Evolutionary conservation across 345 rosid genomes (phyloP), one percentile per base, ranked within the genome.

Genomic region (Populus euphratica): DNA sequence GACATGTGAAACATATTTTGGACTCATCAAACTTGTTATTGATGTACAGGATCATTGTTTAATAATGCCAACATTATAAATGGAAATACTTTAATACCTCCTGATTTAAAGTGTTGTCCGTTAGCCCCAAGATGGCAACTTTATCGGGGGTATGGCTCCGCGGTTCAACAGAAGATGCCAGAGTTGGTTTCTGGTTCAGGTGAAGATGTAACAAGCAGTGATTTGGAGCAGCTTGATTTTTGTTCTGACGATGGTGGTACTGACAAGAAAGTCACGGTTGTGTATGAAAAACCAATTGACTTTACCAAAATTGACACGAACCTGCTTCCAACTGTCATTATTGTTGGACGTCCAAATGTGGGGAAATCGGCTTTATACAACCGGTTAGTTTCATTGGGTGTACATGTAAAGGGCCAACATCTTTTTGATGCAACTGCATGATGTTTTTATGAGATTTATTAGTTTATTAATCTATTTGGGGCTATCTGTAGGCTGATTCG

Each of bases 291-390:
- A 80, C 89, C 89, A 9, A 71, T 93, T 56, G 97, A 96, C 80
- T 93, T 92, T 83, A 89, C 97, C 68, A 87, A 89, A 80, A 62
- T 93, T 2, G 92, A 88, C 50, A 82, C 86, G 1, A 82, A 87
- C 68, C 74, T 86, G 69, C 90, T 96, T 82, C 98, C 99, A 18
- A 89, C 93, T 33, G 91, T 96, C 41, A 89, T 93, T 89, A 86
- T 96, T 31, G 81, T 93, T 80, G 99, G 99, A 44, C 90, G 98
- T 39, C 98, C 98, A 27, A 96, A 96, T 76, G 98, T 96, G 49
- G 99, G 99, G 50, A 96, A 96, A 81, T 93, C 98, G 5, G 99
- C 99, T 27, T 84, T 96, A 73, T 96, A 86, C 77, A 93, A 96
- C 79, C 89, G 99, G 98, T 93, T 68, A 50, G 89, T 80, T 71